A percentile compares a stretch with the other conserved stretches of the same genome.
Evolutionary conservation across 129 eudicot genomes (phyloP).

Genomic region (Escallonia herrerae): DNA sequence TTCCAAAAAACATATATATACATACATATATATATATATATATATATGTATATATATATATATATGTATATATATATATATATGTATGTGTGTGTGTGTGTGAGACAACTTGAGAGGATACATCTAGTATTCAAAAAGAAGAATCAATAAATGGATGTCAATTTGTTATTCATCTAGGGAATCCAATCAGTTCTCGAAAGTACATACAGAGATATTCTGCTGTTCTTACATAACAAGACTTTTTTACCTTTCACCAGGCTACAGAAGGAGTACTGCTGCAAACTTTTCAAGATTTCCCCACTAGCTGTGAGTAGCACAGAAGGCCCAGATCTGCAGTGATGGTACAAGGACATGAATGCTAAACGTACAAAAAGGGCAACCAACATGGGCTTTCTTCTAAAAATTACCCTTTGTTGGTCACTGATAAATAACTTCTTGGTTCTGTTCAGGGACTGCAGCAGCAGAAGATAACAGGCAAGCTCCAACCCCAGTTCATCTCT

Average conservation of each 20-base stretch:
- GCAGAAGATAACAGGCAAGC: not conserved
- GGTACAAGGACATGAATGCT: not conserved
- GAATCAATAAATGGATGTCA: not conserved
- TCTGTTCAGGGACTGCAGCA: not conserved
- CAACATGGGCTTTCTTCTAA: not conserved
- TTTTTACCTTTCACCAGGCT: not conserved
- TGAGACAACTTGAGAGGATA: not conserved
- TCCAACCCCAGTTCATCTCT: not conserved
- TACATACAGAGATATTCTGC: not conserved
- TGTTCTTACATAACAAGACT: not conserved
- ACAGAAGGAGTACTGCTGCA: not conserved
- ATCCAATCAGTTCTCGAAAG: not conserved
- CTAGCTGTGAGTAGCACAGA: not conserved
- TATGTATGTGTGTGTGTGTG: too few relatives aligned
- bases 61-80: too few relatives aligned
- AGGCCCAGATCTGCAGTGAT: constrained; percentile 1
- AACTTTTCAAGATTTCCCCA: not conserved
- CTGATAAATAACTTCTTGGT: not conserved
- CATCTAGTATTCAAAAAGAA: not conserved
- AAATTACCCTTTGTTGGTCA: not conserved
- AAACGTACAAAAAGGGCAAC: not conserved
- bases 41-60: too few relatives aligned
- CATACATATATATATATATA: too few relatives aligned
- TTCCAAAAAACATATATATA: too few relatives aligned
- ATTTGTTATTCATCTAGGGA: not conserved